These are phyloP conservation scores for sorghum (Sorghum bicolor) DNA, from an alignment of 176 grass and related monocot species.

Conservation along the genomic window Sorghum_bicolor_NCBIv3 NC_012879.2:70001-70500, in stretches of 20 bases:
- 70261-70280: slow-evolving; percentile 59
- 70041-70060: slow-evolving; percentile 45
- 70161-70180: slow-evolving; percentile 41
- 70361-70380: slow-evolving; percentile 43
- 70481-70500: not conserved
- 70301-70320: slow-evolving; percentile 48
- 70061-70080: slow-evolving; percentile 30
- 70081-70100: not conserved
- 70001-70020: not conserved
- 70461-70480: not conserved
- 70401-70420: not conserved
- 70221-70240: slow-evolving; percentile 33
- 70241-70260: slow-evolving; percentile 31
- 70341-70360: slow-evolving; percentile 51
- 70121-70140: slow-evolving; percentile 4
- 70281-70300: slow-evolving; percentile 74
- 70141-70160: not conserved
- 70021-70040: slow-evolving; percentile 27
- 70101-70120: slow-evolving; percentile 6
- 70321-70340: slow-evolving; percentile 47
- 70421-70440: not conserved
- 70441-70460: not conserved
- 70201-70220: slow-evolving; percentile 21
- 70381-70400: slow-evolving; percentile 51
- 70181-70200: slow-evolving; percentile 47